A percentile compares a stretch with the other conserved stretches of the same genome.
phyloP scores from a whole-genome alignment of 345 rosid species.

The Rhizophora mangle region DNA sequence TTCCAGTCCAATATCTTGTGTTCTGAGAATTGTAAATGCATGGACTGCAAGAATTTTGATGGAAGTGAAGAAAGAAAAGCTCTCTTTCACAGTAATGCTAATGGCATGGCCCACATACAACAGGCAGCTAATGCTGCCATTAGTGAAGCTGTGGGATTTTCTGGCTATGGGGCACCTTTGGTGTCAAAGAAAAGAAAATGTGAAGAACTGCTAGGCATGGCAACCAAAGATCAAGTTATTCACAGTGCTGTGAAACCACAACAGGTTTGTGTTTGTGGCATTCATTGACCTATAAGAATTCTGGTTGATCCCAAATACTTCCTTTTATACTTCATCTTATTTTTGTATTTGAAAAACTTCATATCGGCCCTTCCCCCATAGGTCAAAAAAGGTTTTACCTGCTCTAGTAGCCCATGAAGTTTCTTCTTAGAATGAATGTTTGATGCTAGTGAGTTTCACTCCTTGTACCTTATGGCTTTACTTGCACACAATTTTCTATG shows the following conservation, averaged over 20 bases:
- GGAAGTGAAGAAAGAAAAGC: constrained; percentile 71
- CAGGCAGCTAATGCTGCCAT: constrained; percentile 71
- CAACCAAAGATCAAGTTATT: constrained; percentile 28
- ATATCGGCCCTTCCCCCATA: background rate
- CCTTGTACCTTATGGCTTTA: constrained; percentile 2
- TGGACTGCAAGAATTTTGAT: constrained; percentile 83
- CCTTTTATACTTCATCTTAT: background rate
- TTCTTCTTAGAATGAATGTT: too few relatives aligned
- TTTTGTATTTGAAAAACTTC: background rate
- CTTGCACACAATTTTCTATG: constrained; percentile 3
- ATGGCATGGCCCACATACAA: constrained; percentile 39
- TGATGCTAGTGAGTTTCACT: background rate
- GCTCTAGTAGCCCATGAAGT: too few relatives aligned
- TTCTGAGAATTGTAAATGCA: constrained; percentile 81
- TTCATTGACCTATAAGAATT: constrained; percentile 6
- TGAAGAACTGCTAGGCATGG: constrained; percentile 35
- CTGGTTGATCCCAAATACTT: background rate
- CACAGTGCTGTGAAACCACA: constrained; percentile 25
- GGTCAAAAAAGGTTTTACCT: background rate
- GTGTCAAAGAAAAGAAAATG: constrained; percentile 56
- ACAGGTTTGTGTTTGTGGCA: constrained; percentile 32
- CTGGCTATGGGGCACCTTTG: constrained; percentile 47
- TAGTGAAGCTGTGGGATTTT: constrained; percentile 53
- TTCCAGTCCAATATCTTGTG: constrained; percentile 74
- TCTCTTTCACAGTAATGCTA: constrained; percentile 44